These are phyloP conservation scores for Flaveria floridana DNA, from an alignment of 140 eudicot species.

Conservation along the genomic window DNA sequence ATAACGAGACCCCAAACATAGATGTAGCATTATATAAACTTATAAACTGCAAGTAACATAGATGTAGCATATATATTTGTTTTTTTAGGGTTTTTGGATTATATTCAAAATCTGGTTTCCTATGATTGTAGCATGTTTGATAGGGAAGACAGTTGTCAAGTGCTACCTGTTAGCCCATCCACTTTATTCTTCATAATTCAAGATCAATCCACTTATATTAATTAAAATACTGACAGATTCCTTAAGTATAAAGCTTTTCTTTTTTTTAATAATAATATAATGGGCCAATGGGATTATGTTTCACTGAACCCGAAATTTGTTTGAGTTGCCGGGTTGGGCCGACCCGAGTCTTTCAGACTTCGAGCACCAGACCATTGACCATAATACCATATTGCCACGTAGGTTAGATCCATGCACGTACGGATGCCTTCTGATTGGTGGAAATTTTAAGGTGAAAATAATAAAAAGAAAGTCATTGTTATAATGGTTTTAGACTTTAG, in stretches of 20 bases:
- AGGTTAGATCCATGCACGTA: slow-evolving; percentile 35
- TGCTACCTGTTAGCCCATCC: slow-evolving; percentile 21
- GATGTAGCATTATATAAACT: too few relatives aligned
- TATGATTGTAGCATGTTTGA: slow-evolving; percentile 36
- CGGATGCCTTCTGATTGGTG: slow-evolving; percentile 30
- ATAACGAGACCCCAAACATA: too few relatives aligned
- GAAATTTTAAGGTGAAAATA: neutral
- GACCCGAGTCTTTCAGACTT: slow-evolving; percentile 20
- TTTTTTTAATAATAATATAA: neutral
- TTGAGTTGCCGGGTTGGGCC: slow-evolving; percentile 34
- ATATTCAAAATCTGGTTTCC: slow-evolving; percentile 32
- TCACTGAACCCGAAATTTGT: slow-evolving; percentile 45
- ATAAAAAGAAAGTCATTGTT: too few relatives aligned
- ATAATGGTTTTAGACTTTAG: too few relatives aligned
- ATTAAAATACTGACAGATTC: slow-evolving; percentile 36
- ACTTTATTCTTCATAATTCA: slow-evolving; percentile 20
- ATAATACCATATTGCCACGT: slow-evolving; percentile 6
- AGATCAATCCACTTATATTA: slow-evolving; percentile 21
- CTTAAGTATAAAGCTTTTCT: slow-evolving; percentile 14
- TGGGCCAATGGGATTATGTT: slow-evolving; percentile 35
- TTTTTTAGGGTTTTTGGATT: slow-evolving; percentile 9
- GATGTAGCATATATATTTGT: neutral
- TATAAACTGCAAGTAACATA: too few relatives aligned
- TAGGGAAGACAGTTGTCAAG: slow-evolving; percentile 29
- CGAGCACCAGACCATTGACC: slow-evolving; percentile 30